phyloP scores from a whole-genome alignment of 345 rosid genomes.

The Corchorus capsularis region DNA sequence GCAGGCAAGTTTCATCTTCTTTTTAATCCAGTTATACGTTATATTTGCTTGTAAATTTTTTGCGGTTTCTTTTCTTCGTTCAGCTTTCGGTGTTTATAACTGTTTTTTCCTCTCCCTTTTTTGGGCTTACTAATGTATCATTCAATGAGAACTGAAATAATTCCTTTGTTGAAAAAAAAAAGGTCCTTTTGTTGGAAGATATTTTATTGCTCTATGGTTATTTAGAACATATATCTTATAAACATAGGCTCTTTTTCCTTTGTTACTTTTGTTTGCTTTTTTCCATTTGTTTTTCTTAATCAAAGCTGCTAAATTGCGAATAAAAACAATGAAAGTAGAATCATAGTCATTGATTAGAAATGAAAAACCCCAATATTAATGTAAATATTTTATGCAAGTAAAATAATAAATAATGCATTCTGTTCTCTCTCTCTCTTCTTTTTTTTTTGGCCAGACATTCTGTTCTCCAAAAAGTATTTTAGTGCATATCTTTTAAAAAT shows the following conservation, averaged over 20 bases:
- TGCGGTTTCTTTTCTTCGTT: neutral
- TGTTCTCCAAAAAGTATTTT: neutral
- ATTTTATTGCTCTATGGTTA: neutral
- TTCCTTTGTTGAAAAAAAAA: too few species aligned
- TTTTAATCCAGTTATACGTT: neutral
- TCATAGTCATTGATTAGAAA: too few species aligned
- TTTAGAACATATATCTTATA: too few species aligned
- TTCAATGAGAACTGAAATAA: neutral
- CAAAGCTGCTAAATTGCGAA: neutral
- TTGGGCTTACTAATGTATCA: neutral
- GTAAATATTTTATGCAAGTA: too few species aligned
- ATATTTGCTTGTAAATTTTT: neutral
- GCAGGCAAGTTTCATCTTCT: slow-evolving; percentile 50
- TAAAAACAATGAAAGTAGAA: too few species aligned
- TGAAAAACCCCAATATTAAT: too few species aligned
- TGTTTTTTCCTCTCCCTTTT: neutral
- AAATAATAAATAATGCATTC: too few species aligned
- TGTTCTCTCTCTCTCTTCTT: too few species aligned
- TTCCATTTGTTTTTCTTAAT: neutral
- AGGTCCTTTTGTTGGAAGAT: too few species aligned
- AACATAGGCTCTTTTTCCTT: neutral
- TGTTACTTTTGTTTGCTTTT: neutral
- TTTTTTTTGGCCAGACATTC: too few species aligned
- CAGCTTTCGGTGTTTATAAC: neutral
- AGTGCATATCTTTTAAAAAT: neutral